Conservation (phyloP, 75 land plant genomes). For the Selaginella tamariscina region DNA sequence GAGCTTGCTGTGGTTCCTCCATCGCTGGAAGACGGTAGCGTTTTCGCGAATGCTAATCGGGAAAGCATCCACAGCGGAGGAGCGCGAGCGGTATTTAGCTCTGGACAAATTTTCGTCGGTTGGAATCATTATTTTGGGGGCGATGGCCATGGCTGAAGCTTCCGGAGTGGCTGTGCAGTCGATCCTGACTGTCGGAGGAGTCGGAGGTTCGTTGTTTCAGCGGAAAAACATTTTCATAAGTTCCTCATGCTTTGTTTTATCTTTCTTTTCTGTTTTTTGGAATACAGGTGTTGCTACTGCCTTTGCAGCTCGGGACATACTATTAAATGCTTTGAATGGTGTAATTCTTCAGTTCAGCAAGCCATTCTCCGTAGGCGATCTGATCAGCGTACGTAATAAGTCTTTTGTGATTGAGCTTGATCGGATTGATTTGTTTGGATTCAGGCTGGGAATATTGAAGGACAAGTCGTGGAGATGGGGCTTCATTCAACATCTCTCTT, state of each 20-base stretch:
- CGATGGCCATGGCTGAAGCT: not conserved
- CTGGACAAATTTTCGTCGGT: not conserved
- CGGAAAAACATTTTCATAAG: no score
- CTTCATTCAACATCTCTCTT: slow-evolving; percentile 61
- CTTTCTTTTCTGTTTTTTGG: not conserved
- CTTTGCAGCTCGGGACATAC: not conserved
- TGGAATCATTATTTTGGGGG: not conserved
- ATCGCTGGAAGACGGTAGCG: not conserved
- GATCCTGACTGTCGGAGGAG: not conserved
- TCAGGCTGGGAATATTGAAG: slow-evolving; percentile 84
- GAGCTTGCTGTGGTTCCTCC: not conserved
- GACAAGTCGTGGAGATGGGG: slow-evolving; percentile 84
- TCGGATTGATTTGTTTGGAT: no score
- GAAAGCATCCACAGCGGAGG: not conserved
- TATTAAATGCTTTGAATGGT: not conserved
- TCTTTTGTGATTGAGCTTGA: no score
- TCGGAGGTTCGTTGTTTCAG: not conserved
- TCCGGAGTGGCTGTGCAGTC: not conserved
- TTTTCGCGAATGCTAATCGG: not conserved
- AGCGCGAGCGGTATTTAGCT: not conserved
- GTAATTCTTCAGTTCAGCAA: not conserved
- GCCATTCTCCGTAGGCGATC: not conserved
- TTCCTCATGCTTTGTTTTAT: no score
- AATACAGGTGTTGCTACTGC: not conserved
- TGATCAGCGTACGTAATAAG: not conserved